Evolutionary conservation across 31 red algal genomes (phyloP).

Genomic region (Odonthalia washingtoniensis): DNA sequence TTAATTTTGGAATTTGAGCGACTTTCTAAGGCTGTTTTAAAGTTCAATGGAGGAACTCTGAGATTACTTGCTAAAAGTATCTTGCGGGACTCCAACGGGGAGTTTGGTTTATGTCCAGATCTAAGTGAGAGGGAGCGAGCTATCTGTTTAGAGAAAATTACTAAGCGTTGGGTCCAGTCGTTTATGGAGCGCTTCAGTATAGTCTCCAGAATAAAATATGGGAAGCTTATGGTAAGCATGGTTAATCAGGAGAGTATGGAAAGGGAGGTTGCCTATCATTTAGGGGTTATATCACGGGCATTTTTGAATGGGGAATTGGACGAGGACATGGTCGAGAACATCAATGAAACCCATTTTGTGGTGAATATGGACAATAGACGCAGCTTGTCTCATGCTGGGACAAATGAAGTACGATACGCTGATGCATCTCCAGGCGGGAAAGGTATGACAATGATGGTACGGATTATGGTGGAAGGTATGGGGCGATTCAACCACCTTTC

Average conservation of each 20-base stretch:
- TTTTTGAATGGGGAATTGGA: background rate
- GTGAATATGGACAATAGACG: slow-evolving; percentile 50
- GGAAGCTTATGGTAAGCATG: slow-evolving; percentile 25
- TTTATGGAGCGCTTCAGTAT: slow-evolving; percentile 11
- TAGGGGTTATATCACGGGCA: slow-evolving; percentile 11
- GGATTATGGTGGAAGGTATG: slow-evolving; percentile 25
- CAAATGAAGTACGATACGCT: background rate
- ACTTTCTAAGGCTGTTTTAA: slow-evolving; percentile 4
- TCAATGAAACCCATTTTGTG: slow-evolving; percentile 47
- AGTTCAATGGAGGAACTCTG: slow-evolving; percentile 28
- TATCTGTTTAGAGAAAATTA: slow-evolving; percentile 18
- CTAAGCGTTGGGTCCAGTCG: slow-evolving; percentile 28
- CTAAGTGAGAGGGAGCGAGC: background rate
- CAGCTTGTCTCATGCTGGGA: background rate
- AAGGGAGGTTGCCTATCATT: slow-evolving; percentile 25
- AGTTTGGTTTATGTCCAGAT: background rate
- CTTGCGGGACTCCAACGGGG: background rate
- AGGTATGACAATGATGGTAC: slow-evolving; percentile 55
- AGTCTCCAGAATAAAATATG: slow-evolving; percentile 26
- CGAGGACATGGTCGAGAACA: slow-evolving; percentile 31
- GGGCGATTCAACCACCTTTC: slow-evolving; percentile 7
- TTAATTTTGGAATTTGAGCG: slow-evolving; percentile 27
- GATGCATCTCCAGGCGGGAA: slow-evolving; percentile 22
- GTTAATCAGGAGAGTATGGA: slow-evolving; percentile 38
- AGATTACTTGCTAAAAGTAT: background rate